Base-by-base conservation (phyloP, 1,139 yeast species). In the Saccharomyces uvarum region DNA sequence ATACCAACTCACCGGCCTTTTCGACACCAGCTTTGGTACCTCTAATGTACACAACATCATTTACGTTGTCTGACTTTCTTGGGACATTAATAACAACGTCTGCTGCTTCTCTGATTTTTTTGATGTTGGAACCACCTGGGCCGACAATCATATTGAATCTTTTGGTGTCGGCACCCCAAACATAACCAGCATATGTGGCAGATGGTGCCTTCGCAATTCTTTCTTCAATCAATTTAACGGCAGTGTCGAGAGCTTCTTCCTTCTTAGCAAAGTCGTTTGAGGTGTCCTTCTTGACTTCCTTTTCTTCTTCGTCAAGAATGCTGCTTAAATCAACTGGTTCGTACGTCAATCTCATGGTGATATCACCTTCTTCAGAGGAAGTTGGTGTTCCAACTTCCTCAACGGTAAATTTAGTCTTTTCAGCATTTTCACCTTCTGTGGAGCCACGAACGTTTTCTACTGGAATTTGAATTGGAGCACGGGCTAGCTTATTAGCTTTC, bases 41-140 rank as follows among this genome's bases (percentile, higher is more conserved):
- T 56, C 69, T 72, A 53, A 76, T 61, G 61, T 69, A 76, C 46
- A 81, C 72, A 58, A 78, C 76, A 57, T 77, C 74, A 62, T 73
- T 74, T 57, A 75, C 71, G 61, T 77, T 76, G 59, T 83, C 86
- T 53, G 70, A 72, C 46, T 75, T 71, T 70, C 81, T 80, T 59
- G 95, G 95, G 54, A 86, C 81, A 52, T 77, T 76, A 61, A 87
- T 79, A 58, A 80, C 77, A 51, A 87, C 77, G 47, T 79, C 81
- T 19, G 85, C 74, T 59, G 77, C 75, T 47, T 74, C 75, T 71
- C 95, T 82, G 57, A 88, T 78, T 60, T 75, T 74, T 63, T 79
- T 82, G 63, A 88, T 77, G 60, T 79, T 83, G 31, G 82, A 71
- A 49, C 96, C 96, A 63, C 81, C 84, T 14, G 88, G 82, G 8